phyloP scores from a whole-genome alignment of 352 stramenopile genomes.

The Pythium brachiatum region DNA sequence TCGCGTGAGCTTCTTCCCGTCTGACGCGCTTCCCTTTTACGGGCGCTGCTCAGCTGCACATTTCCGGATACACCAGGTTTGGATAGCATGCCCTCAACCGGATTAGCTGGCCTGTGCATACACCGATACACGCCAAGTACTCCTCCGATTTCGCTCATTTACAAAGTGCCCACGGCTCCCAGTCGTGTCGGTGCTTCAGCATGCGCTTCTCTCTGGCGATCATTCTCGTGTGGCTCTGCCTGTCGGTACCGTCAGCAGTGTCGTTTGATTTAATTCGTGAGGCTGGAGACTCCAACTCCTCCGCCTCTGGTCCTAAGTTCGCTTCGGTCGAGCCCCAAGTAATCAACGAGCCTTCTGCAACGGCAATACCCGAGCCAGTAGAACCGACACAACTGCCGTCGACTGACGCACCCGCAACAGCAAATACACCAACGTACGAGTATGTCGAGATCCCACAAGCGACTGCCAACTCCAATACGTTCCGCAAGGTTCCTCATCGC shows the following conservation, averaged over 20 bases:
- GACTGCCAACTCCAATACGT: constrained; percentile 1
- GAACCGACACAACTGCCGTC: background rate
- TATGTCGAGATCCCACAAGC: background rate
- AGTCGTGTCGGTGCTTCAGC: no score
- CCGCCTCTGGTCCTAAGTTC: background rate
- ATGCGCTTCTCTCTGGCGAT: no score
- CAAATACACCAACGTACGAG: background rate
- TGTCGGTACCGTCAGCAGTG: background rate
- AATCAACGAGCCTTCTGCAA: background rate
- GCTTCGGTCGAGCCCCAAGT: background rate
- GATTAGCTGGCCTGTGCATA: no score
- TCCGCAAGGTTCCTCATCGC: constrained; percentile 7
- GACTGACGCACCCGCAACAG: background rate
- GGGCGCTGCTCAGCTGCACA: background rate
- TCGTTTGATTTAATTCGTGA: background rate
- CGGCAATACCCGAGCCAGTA: background rate
- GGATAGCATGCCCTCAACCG: no score
- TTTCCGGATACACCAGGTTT: no score
- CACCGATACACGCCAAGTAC: no score
- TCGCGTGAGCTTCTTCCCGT: no score
- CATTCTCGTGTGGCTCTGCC: background rate
- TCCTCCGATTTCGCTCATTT: no score
- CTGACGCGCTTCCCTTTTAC: no score
- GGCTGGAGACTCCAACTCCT: background rate
- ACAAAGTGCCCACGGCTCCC: no score